phyloP scores from a whole-genome alignment of 805 yeast genomes.

The Cyberlindnera saturnus region DNA sequence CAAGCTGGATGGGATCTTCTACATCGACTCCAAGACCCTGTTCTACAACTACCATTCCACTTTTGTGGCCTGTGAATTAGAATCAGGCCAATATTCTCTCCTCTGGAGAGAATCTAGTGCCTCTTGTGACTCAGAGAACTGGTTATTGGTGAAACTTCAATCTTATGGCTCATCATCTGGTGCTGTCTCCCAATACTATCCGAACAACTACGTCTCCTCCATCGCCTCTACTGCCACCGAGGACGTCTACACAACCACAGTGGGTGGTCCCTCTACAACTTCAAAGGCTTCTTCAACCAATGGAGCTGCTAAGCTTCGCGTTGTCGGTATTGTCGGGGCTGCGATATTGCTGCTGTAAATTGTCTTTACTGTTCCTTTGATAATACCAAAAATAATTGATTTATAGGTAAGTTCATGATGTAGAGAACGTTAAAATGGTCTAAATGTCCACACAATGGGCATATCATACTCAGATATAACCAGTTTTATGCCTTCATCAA shows the following conservation, averaged over 20 bases:
- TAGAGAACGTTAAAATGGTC: no score
- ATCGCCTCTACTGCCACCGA: slow-evolving; percentile 20
- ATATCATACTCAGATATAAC: no score
- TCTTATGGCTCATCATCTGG: slow-evolving; percentile 7
- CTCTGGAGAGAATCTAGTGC: slow-evolving; percentile 20
- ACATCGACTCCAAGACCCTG: slow-evolving; percentile 5
- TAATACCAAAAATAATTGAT: no score
- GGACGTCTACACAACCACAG: slow-evolving; percentile 15
- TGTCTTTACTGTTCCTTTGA: no score
- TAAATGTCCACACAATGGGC: no score
- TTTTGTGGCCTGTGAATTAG: slow-evolving; percentile 18
- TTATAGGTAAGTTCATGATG: no score
- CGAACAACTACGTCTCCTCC: slow-evolving; percentile 12
- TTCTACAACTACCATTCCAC: slow-evolving; percentile 17
- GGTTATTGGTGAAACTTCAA: slow-evolving; percentile 15
- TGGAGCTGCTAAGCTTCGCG: slow-evolving; percentile 5
- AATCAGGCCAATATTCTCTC: slow-evolving; percentile 9
- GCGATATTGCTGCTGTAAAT: neutral
- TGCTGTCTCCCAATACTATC: slow-evolving; percentile 9
- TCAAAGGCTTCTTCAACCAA: slow-evolving; percentile 1
- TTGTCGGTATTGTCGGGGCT: slow-evolving; percentile 6
- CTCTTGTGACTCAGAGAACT: slow-evolving; percentile 15
- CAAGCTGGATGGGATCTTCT: slow-evolving; percentile 13
- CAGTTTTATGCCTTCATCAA: no score
- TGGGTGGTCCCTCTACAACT: slow-evolving; percentile 4